phyloP scores from a whole-genome alignment of 73 alveolate genomes.

The Symbiodinium natans region DNA sequence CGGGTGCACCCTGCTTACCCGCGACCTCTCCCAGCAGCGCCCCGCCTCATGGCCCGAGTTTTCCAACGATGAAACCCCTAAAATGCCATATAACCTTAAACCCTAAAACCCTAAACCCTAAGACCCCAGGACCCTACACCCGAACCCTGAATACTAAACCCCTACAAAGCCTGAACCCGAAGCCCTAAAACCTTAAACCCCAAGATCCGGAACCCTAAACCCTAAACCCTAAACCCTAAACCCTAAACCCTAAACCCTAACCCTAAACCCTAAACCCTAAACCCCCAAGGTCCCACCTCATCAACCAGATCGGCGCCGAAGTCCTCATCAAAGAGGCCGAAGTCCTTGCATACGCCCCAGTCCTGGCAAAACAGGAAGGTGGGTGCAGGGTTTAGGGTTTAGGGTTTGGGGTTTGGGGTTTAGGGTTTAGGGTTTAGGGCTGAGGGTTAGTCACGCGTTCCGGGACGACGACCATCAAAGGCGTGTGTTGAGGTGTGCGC shows the following conservation, averaged over 20 bases:
- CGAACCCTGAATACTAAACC: neutral
- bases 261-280: neutral
- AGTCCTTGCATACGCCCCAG: conserved; percentile 45
- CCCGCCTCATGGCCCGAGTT: too few relatives aligned
- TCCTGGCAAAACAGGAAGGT: neutral
- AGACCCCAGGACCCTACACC: neutral
- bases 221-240: neutral
- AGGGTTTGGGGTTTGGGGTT: neutral
- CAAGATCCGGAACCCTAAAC: too few relatives aligned
- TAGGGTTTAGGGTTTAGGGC: neutral
- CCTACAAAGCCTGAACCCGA: neutral
- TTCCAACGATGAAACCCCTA: too few relatives aligned
- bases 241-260: neutral
- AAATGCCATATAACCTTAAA: too few relatives aligned
- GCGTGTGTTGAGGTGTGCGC: too few relatives aligned
- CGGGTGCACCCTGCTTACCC: too few relatives aligned
- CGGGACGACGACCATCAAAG: too few relatives aligned
- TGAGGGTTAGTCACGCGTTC: too few relatives aligned
- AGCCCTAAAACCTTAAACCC: neutral
- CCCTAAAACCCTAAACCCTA: too few relatives aligned
- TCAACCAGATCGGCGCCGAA: neutral
- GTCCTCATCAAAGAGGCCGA: conserved; percentile 23
- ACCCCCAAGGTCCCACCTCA: neutral
- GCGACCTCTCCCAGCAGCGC: too few relatives aligned
- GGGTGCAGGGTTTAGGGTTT: neutral